Percentiles rank a stretch among this genome's conserved stretches.
These are phyloP conservation scores for Suhomyces guaymorum DNA, from an alignment of 1,139 yeast species.

Conservation along the genomic window DNA sequence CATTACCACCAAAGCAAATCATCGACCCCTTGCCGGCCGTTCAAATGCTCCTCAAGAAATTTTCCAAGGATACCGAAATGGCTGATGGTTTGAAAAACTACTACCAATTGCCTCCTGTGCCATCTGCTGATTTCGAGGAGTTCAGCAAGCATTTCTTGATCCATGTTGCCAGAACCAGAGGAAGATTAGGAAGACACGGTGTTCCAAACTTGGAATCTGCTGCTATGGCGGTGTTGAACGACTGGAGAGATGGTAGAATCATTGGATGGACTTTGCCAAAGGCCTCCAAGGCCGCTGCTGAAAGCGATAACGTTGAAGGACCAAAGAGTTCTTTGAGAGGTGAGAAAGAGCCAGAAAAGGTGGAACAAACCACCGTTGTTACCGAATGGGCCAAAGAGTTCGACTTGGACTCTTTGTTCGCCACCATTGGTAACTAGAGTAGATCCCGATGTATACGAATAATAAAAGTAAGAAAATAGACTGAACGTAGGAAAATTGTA, in stretches of 20 bases:
- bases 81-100: conserved; percentile 70
- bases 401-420: conserved; percentile 80
- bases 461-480: neutral
- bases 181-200: conserved; percentile 92
- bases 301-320: conserved; percentile 27
- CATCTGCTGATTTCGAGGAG: conserved; percentile 61
- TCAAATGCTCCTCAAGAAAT: conserved; percentile 69
- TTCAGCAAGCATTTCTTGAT: conserved; percentile 83
- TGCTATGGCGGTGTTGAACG: conserved; percentile 78
- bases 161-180: conserved; percentile 89
- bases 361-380: conserved; percentile 81
- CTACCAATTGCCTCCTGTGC: conserved; percentile 82
- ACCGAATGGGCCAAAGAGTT: conserved; percentile 93
- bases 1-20: conserved; percentile 85
- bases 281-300: conserved; percentile 47
- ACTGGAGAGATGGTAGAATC: conserved; percentile 97
- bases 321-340: conserved; percentile 48
- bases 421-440: conserved; percentile 6
- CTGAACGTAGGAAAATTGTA: neutral
- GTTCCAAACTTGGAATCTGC: conserved; percentile 87
- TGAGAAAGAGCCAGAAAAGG: conserved; percentile 51
- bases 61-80: conserved; percentile 71
- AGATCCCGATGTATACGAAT: conserved; percentile 3
- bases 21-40: conserved; percentile 85
- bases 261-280: conserved; percentile 90